Evolutionary conservation across 345 rosid genomes (phyloP).

Genomic region (Hibiscus mutabilis): DNA sequence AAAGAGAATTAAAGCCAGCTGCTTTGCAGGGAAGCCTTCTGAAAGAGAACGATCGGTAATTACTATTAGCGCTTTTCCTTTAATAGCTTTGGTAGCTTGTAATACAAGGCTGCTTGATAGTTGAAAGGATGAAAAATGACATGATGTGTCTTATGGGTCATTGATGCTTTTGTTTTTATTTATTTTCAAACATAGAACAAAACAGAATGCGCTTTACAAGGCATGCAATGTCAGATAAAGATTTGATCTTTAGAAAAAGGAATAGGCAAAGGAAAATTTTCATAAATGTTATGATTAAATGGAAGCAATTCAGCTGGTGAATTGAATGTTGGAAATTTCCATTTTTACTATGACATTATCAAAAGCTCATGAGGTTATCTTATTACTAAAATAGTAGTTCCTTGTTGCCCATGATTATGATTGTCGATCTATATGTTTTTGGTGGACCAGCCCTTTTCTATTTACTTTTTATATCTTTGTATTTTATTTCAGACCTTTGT

Average conservation of each 20-base stretch:
- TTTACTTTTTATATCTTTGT: neutral
- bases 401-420: neutral
- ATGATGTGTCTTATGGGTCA: neutral
- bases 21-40: constrained; percentile 96
- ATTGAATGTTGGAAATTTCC: neutral
- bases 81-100: neutral
- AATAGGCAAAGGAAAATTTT: neutral
- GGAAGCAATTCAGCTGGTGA: neutral
- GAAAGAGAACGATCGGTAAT: constrained; percentile 86
- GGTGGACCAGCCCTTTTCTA: neutral
- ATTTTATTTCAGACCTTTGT: neutral
- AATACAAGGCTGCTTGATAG: neutral
- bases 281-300: neutral
- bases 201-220: too few species aligned
- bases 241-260: neutral
- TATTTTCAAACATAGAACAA: too few species aligned
- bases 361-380: neutral
- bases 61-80: neutral
- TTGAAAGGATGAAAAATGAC: neutral
- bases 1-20: constrained; percentile 97
- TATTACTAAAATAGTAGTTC: neutral
- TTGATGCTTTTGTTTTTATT: neutral
- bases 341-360: neutral
- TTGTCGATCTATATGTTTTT: neutral
- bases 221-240: neutral